Percentiles rank a stretch among this genome's conserved stretches.
Conservation (phyloP, 1,284 basidiomycete species). For the Ustilago crameri region DNA sequence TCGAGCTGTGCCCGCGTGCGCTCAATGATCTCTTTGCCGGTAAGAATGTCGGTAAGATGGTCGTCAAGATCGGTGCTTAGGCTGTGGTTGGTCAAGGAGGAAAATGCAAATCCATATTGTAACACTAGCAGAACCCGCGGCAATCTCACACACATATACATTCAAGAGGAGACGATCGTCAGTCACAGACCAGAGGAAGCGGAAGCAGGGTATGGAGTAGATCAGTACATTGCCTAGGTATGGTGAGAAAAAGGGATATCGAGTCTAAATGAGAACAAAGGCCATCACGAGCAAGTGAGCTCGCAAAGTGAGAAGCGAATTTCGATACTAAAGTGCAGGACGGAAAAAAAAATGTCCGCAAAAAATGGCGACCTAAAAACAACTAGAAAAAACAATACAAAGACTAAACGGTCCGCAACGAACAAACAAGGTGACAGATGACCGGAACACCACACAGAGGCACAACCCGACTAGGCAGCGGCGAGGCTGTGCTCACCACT, state of each 20-base stretch:
- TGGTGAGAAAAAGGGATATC: neutral
- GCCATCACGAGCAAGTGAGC: neutral
- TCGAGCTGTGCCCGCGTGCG: constrained; percentile 42
- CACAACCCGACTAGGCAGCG: neutral
- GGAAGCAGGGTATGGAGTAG: neutral
- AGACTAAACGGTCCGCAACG: no score
- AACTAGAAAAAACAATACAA: neutral
- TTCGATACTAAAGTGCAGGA: no score
- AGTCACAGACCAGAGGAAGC: neutral
- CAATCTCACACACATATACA: neutral
- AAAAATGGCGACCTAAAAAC: constrained; percentile 5
- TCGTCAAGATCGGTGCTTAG: constrained; percentile 45
- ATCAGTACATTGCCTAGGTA: no score
- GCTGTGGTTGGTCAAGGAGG: no score
- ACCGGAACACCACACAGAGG: no score
- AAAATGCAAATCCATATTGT: neutral
- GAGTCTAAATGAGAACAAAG: neutral
- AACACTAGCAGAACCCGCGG: constrained; percentile 1
- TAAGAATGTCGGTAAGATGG: constrained; percentile 57
- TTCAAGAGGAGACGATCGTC: no score
- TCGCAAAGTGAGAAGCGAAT: constrained; percentile 1
- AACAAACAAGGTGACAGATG: neutral
- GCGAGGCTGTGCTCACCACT: constrained; percentile 12
- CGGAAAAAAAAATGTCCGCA: neutral
- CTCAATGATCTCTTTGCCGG: constrained; percentile 55